Evolutionary conservation across 2,329 filamentous ascomycete genomes (phyloP), one percentile per base, ranked within the genome.

Genomic region (Epichloe sp.): DNA sequence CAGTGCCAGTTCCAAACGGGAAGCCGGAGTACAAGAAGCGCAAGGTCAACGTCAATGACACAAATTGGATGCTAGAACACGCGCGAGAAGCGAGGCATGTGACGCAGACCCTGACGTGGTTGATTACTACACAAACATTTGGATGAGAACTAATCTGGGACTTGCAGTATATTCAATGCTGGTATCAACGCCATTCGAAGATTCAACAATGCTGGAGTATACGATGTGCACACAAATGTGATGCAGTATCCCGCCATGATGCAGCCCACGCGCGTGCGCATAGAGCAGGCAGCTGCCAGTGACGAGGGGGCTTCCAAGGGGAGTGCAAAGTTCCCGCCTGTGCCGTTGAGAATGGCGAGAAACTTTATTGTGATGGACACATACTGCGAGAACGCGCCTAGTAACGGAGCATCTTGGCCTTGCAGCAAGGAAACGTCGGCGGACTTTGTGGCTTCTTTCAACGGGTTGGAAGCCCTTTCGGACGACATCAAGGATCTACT

Each of bases 11-110:
- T 52, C 82, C 81, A 35, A 82, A 75, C 54, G 85, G 86, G 52
- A 95, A 94, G 67, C 75, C 81, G 7, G 86, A 90, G 58, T 78
- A 79, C 56, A 95, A 94, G 72, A 88, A 88, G 72, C 79, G 86
- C 58, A 86, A 85, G 60, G 85, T 95, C 40, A 85, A 89, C 53
- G 85, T 97, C 53, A 97, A 90, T 49, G 88, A 94, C 59, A 82
- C 85, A 52, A 98, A 97, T 65, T 98, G 93, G 93, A 93, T 95
- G 78, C 75, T 93, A 52, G 89, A 97, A 70, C 93, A 98, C 68
- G 89, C 90, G 31, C 81, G 86, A 48, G 88, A 91, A 65, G 88
- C 91, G 51, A 91, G 86, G 89, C 94, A 76, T 47, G 63, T 59
- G 21, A 4, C 41, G 21, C 19, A 21, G 19, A 21, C 31, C 31